Conservation (phyloP, 176 grass and related monocot genomes). For the bread wheat (Triticum aestivum) region IWGSC_CS_RefSeq_v2.1 NC_057801.1:492931444-492931943, state of each 20-base stretch:
- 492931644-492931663: not conserved
- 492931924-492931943: not conserved
- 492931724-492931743: not conserved
- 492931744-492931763: not conserved
- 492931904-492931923: not conserved
- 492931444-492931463: too few species aligned
- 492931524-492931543: too few species aligned
- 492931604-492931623: not conserved
- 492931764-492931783: not conserved
- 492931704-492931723: conserved; percentile 9
- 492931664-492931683: not conserved
- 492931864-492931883: not conserved
- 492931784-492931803: not conserved
- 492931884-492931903: conserved; percentile 26
- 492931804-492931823: not conserved
- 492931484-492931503: too few species aligned
- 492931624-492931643: not conserved
- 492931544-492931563: too few species aligned
- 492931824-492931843: not conserved
- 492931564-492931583: too few species aligned
- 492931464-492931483: too few species aligned
- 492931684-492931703: not conserved
- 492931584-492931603: not conserved
- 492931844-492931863: not conserved
- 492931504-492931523: too few species aligned